These are phyloP conservation scores for Fusarium equiseti DNA, from an alignment of 2,329 filamentous ascomycete genomes.

Conservation along the genomic window DNA sequence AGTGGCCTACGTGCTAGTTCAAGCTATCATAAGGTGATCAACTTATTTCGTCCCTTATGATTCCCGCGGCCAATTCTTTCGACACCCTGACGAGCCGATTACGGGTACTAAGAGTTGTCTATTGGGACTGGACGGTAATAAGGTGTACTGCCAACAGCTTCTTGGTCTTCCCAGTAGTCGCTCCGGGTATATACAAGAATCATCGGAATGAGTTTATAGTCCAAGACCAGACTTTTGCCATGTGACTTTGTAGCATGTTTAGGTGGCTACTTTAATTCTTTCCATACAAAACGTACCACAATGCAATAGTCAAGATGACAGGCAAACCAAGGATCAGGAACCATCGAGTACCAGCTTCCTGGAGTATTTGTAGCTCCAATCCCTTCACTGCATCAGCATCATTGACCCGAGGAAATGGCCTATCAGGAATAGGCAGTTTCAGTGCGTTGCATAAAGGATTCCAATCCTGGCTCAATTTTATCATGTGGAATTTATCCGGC, in stretches of 20 bases:
- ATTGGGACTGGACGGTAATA: too few species aligned
- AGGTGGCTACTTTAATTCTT: fast-evolving
- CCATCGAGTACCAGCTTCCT: not conserved
- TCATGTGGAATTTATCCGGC: not conserved
- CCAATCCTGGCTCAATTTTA: not conserved
- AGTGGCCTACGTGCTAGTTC: not conserved
- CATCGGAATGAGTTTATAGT: too few species aligned
- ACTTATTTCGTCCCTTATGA: not conserved
- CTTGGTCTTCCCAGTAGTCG: too few species aligned
- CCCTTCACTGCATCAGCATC: not conserved
- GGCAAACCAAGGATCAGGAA: not conserved
- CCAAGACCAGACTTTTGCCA: too few species aligned
- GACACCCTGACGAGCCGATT: not conserved
- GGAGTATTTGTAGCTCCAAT: not conserved
- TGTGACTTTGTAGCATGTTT: not conserved
- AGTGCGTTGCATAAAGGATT: not conserved
- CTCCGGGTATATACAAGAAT: too few species aligned
- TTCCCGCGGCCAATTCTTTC: fast-evolving
- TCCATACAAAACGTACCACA: not conserved
- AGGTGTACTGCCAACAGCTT: too few species aligned
- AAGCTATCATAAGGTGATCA: fast-evolving
- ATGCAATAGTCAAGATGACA: not conserved
- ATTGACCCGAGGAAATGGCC: not conserved
- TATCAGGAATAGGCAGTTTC: not conserved
- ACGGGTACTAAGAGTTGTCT: too few species aligned